These are phyloP conservation scores for Sanguinoderma infundibulare DNA, from an alignment of 1,284 basidiomycete genomes.

Conservation along the genomic window DNA sequence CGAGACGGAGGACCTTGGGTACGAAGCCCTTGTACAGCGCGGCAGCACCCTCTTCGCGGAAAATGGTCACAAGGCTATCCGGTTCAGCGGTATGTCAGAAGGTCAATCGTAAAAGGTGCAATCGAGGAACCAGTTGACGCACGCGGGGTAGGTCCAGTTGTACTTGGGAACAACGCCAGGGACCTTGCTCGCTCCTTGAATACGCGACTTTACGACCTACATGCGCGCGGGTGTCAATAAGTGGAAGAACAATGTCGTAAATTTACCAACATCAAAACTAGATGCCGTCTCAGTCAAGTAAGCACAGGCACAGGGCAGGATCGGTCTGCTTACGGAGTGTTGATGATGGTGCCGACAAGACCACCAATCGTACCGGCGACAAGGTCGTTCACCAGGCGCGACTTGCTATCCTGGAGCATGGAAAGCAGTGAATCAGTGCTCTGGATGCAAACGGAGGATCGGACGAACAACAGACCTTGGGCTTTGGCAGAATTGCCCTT, in stretches of 20 bases:
- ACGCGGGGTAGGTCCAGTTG: constrained; percentile 92
- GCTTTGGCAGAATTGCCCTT: constrained; percentile 79
- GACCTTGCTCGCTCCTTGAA: constrained; percentile 77
- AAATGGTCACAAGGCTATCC: constrained; percentile 70
- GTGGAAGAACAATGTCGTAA: neutral
- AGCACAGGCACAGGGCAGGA: neutral
- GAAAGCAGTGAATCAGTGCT: neutral
- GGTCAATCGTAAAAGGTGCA: constrained; percentile 33
- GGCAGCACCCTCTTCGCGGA: constrained; percentile 86
- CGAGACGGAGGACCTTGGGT: constrained; percentile 84
- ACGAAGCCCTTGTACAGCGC: constrained; percentile 96
- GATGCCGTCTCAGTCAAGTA: neutral
- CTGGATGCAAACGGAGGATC: neutral
- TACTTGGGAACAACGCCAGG: constrained; percentile 82
- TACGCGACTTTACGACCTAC: constrained; percentile 94
- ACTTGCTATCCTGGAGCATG: constrained; percentile 63
- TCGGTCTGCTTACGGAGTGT: constrained; percentile 67
- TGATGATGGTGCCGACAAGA: constrained; percentile 83
- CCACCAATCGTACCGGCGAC: constrained; percentile 91
- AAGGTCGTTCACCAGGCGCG: constrained; percentile 86
- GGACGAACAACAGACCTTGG: constrained; percentile 57
- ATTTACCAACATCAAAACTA: constrained; percentile 61
- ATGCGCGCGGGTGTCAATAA: neutral
- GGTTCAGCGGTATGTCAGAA: neutral
- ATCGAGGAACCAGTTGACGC: constrained; percentile 20